A percentile compares a stretch with the other conserved stretches of the same genome.
Evolutionary conservation across 371 early-diverging fungal species (phyloP).

Genomic region (Rhizopus delemar): DNA sequence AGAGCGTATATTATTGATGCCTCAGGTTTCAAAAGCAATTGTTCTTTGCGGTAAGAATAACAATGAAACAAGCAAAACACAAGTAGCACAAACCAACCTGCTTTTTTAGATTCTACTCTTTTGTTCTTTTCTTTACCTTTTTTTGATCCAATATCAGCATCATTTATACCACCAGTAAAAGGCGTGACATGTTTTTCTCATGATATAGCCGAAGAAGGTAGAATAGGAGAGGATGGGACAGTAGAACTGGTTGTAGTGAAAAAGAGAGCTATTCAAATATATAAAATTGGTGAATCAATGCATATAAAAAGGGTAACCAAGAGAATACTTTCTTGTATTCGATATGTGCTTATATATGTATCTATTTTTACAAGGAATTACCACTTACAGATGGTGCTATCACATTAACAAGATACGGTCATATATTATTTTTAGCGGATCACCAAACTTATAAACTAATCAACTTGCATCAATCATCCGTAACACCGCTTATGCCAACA

Average conservation of each 20-base stretch:
- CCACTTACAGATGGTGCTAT: conserved; percentile 66
- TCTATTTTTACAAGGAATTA: conserved; percentile 54
- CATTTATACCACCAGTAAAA: conserved; percentile 60
- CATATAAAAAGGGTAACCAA: conserved; percentile 52
- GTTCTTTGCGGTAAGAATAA: conserved; percentile 66
- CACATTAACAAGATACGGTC: conserved; percentile 53
- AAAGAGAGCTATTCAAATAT: conserved; percentile 60
- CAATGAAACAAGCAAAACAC: neutral
- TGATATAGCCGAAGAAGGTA: conserved; percentile 56
- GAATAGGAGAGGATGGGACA: conserved; percentile 62
- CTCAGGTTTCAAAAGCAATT: conserved; percentile 71
- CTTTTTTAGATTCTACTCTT: conserved; percentile 57
- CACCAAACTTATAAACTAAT: conserved; percentile 65
- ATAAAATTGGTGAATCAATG: conserved; percentile 52
- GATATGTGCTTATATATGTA: neutral
- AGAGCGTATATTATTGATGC: conserved; percentile 66
- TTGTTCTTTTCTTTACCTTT: conserved; percentile 68
- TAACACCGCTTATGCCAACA: conserved; percentile 63
- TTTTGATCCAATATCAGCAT: conserved; percentile 56
- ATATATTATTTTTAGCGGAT: conserved; percentile 70
- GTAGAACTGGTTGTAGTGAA: conserved; percentile 67
- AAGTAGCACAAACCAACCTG: neutral
- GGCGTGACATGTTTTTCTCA: conserved; percentile 69
- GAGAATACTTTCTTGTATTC: neutral
- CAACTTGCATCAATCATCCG: conserved; percentile 48